Percentiles rank a stretch among this genome's conserved stretches.
Evolutionary conservation across 2,329 filamentous ascomycete genomes (phyloP).

Genomic region (Fusarium illudens): DNA sequence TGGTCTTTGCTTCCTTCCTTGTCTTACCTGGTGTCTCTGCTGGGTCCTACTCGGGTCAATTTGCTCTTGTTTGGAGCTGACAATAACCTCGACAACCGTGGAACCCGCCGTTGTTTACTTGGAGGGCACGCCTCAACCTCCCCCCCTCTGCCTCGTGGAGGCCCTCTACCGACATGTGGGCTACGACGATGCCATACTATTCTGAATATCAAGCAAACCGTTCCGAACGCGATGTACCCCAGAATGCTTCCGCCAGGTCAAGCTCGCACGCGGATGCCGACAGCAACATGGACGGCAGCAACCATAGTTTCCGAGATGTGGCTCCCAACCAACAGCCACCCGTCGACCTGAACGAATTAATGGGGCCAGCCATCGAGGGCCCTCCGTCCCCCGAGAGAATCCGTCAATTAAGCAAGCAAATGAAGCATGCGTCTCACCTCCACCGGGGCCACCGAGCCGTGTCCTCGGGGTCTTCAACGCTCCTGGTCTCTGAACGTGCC

Average conservation of each 20-base stretch:
- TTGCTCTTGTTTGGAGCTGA: constrained; percentile 3
- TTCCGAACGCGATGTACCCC: constrained; percentile 28
- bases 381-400: constrained; percentile 68
- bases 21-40: constrained; percentile 16
- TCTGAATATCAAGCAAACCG: constrained; percentile 39
- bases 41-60: constrained; percentile 11
- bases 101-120: constrained; percentile 33
- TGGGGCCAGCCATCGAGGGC: constrained; percentile 67
- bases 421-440: constrained; percentile 61
- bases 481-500: constrained; percentile 51
- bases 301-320: constrained; percentile 15
- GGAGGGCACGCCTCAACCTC: constrained; percentile 42
- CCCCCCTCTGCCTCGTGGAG: constrained; percentile 41
- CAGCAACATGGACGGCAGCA: constrained; percentile 18
- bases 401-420: constrained; percentile 66
- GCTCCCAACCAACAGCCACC: constrained; percentile 27
- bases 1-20: constrained; percentile 7
- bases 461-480: constrained; percentile 66
- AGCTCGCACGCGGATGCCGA: constrained; percentile 11
- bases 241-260: constrained; percentile 20
- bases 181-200: constrained; percentile 39
- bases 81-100: constrained; percentile 30
- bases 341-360: constrained; percentile 52
- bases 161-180: constrained; percentile 39
- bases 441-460: constrained; percentile 49